Conservation (phyloP, 768 basidiomycete genomes). For the Boletellus emodensis region DNA sequence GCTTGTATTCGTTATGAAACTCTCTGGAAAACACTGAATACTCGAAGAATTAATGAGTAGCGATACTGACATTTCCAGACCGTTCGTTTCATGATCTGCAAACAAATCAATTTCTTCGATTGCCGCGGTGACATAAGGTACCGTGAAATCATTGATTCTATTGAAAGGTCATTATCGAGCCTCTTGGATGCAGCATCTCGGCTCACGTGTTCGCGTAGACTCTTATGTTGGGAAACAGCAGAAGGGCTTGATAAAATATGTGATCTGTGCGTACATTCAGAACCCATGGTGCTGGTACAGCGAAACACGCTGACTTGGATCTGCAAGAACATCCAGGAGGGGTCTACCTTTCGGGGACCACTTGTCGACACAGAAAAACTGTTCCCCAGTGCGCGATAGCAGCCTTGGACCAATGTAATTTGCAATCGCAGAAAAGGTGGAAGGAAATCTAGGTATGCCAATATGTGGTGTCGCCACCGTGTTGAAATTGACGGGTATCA, state of each 20-base stretch:
- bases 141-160: conserved; percentile 72
- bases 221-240: conserved; percentile 60
- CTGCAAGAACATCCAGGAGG: conserved; percentile 73
- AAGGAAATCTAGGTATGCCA: conserved; percentile 64
- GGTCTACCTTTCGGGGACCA: conserved; percentile 67
- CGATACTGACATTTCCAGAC: conserved; percentile 56
- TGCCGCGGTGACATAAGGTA: conserved; percentile 77
- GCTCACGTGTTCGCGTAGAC: conserved; percentile 80
- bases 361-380: conserved; percentile 70
- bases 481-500: conserved; percentile 75
- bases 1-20: conserved; percentile 51
- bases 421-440: conserved; percentile 51
- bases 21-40: conserved; percentile 37
- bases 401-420: conserved; percentile 61
- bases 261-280: conserved; percentile 42
- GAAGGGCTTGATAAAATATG: conserved; percentile 72
- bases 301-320: conserved; percentile 51
- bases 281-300: neutral
- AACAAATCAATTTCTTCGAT: conserved; percentile 71
- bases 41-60: conserved; percentile 1
- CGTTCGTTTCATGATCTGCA: conserved; percentile 48
- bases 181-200: neutral
- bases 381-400: conserved; percentile 76
- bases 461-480: conserved; percentile 83
- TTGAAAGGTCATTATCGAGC: neutral